These are phyloP conservation scores for Fusarium liriodendri DNA, from an alignment of 2,329 filamentous ascomycete genomes.

Conservation along the genomic window DNA sequence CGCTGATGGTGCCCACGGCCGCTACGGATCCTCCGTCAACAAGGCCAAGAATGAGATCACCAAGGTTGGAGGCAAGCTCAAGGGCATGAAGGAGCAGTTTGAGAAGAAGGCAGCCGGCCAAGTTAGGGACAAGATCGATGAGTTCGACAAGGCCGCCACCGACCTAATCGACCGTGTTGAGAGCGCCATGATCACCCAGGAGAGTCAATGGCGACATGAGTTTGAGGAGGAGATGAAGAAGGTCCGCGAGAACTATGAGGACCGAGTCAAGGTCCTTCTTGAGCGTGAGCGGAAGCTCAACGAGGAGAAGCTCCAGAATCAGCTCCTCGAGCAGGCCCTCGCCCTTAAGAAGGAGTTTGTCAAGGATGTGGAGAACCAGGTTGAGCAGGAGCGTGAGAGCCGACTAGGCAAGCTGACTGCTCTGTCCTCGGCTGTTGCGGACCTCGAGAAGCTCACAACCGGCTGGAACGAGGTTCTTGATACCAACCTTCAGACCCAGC, in stretches of 20 bases:
- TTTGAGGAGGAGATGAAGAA: slow-evolving; percentile 88
- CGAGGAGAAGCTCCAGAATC: slow-evolving; percentile 85
- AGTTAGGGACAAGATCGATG: slow-evolving; percentile 75
- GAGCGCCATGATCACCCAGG: slow-evolving; percentile 82
- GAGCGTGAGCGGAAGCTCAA: slow-evolving; percentile 83
- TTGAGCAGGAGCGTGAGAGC: slow-evolving; percentile 89
- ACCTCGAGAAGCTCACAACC: slow-evolving; percentile 87
- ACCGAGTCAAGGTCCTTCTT: slow-evolving; percentile 81
- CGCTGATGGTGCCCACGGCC: slow-evolving; percentile 80
- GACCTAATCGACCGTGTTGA: slow-evolving; percentile 92
- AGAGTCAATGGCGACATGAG: slow-evolving; percentile 85
- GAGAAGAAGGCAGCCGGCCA: slow-evolving; percentile 79
- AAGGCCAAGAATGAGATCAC: slow-evolving; percentile 88
- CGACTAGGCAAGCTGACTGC: slow-evolving; percentile 88
- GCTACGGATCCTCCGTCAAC: slow-evolving; percentile 80
- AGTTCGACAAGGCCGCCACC: slow-evolving; percentile 88
- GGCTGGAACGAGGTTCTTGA: slow-evolving; percentile 94
- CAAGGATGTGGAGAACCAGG: slow-evolving; percentile 79
- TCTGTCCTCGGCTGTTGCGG: slow-evolving; percentile 79
- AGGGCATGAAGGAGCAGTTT: slow-evolving; percentile 75
- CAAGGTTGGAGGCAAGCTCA: slow-evolving; percentile 83
- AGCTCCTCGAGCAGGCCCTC: slow-evolving; percentile 90
- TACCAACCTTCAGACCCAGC: slow-evolving; percentile 90
- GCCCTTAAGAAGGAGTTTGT: slow-evolving; percentile 88
- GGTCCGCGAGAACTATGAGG: slow-evolving; percentile 81